These are phyloP conservation scores for Aspergillus clavatus DNA, from an alignment of 2,329 filamentous ascomycete genomes.

Conservation along the genomic window DNA sequence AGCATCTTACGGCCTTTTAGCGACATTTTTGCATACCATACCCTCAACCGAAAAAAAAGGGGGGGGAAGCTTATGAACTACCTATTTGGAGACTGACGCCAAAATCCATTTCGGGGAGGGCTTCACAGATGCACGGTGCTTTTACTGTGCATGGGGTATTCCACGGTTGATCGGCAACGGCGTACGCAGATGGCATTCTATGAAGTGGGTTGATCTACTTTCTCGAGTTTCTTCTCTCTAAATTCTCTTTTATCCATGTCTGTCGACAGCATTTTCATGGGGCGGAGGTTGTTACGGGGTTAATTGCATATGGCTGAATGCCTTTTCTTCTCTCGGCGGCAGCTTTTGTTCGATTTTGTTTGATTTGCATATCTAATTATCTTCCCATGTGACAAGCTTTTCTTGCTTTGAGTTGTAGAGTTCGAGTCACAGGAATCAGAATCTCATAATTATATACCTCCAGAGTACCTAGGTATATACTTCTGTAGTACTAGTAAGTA, in stretches of 20 bases:
- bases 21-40: slow-evolving; percentile 4
- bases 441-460: background rate
- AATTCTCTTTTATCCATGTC: background rate
- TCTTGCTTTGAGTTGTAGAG: background rate
- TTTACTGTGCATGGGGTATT: too few relatives aligned
- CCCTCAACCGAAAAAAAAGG: background rate
- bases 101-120: background rate
- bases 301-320: slow-evolving; percentile 5
- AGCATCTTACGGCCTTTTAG: slow-evolving; percentile 8
- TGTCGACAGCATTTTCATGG: background rate
- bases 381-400: background rate
- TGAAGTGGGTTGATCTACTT: background rate
- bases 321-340: slow-evolving; percentile 1
- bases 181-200: background rate
- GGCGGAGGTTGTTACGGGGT: slow-evolving; percentile 5
- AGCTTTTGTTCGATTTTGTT: background rate
- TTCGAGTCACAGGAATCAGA: background rate
- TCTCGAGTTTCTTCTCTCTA: background rate
- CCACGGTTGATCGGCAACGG: too few relatives aligned
- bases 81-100: background rate
- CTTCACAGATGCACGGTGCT: too few relatives aligned
- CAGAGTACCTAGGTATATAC: too few relatives aligned
- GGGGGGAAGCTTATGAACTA: background rate
- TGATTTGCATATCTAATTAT: slow-evolving; percentile 4
- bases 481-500: too few relatives aligned